phyloP scores from a whole-genome alignment of 2,329 filamentous ascomycete species.

The Ceratocystis ficicola region DNA sequence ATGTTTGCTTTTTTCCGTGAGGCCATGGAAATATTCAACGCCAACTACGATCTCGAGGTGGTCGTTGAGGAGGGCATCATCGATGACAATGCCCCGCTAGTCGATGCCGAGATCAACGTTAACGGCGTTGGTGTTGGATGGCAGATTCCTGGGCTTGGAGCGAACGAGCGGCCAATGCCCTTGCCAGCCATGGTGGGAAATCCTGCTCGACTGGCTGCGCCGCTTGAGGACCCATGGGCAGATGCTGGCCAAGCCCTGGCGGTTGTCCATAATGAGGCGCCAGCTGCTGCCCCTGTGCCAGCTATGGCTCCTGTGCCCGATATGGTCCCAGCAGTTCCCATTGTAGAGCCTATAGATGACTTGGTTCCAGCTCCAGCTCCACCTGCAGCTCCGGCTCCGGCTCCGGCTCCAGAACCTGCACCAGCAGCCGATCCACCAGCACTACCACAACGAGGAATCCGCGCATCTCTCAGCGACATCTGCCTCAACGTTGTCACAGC shows the following conservation, averaged over 20 bases:
- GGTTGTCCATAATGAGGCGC: neutral
- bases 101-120: slow-evolving; percentile 17
- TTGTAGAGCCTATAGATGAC: neutral
- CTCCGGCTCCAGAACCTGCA: slow-evolving; percentile 21
- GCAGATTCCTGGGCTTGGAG: slow-evolving; percentile 4
- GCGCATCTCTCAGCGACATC: slow-evolving; percentile 32
- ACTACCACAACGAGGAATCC: slow-evolving; percentile 27
- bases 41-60: slow-evolving; percentile 22
- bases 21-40: slow-evolving; percentile 11
- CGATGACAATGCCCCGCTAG: slow-evolving; percentile 28
- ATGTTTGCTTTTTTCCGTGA: slow-evolving; percentile 10
- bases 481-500: slow-evolving; percentile 42
- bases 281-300: neutral
- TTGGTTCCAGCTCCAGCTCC: slow-evolving; percentile 3
- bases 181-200: neutral
- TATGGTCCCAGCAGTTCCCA: neutral
- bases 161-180: neutral
- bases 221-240: neutral
- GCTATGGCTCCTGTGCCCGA: neutral
- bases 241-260: neutral
- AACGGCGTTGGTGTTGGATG: slow-evolving; percentile 8
- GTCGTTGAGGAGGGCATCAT: slow-evolving; percentile 24
- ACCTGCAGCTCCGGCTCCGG: neutral
- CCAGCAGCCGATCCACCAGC: slow-evolving; percentile 14
- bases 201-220: neutral